Conservation (phyloP, 2,329 filamentous ascomycete genomes). For the Ophiocordyceps polyrhachis-furcata region DNA sequence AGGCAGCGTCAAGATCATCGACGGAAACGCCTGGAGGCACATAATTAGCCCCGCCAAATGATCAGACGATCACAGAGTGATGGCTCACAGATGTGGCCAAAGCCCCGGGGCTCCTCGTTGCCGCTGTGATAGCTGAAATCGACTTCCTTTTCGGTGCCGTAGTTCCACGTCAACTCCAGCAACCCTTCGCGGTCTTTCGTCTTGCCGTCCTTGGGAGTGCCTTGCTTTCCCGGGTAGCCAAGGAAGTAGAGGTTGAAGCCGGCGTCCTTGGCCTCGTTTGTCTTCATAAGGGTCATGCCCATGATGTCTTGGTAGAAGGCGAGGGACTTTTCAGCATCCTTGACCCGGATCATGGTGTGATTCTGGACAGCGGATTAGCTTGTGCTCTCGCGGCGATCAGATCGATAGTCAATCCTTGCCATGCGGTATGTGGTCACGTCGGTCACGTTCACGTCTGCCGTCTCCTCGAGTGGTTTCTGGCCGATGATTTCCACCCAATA, state of each 20-base stretch:
- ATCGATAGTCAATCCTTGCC: constrained; percentile 17
- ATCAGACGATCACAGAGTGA: background rate
- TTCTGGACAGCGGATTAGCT: constrained; percentile 30
- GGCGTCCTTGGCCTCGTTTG: constrained; percentile 46
- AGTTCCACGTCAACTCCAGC: constrained; percentile 76
- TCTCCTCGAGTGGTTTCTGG: constrained; percentile 52
- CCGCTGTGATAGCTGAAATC: constrained; percentile 80
- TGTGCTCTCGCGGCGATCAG: background rate
- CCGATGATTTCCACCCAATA: constrained; percentile 78
- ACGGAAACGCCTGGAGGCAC: constrained; percentile 47
- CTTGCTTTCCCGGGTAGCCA: constrained; percentile 48
- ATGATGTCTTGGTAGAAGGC: constrained; percentile 72
- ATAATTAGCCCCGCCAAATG: background rate
- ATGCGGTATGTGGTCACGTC: constrained; percentile 59
- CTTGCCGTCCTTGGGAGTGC: constrained; percentile 29
- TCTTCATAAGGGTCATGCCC: constrained; percentile 72
- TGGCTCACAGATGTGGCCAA: constrained; percentile 71
- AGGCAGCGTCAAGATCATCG: constrained; percentile 77
- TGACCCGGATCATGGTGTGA: constrained; percentile 91
- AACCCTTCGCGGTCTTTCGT: constrained; percentile 60
- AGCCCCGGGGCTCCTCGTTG: constrained; percentile 80
- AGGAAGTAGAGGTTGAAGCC: constrained; percentile 89
- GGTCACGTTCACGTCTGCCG: constrained; percentile 52
- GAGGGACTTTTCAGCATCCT: constrained; percentile 55
- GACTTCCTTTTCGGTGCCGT: constrained; percentile 69